Evolutionary conservation across 2,329 filamentous ascomycete species (phyloP), one percentile per base, ranked within the genome.

Genomic region (Chalaropsis ovoidea): DNA sequence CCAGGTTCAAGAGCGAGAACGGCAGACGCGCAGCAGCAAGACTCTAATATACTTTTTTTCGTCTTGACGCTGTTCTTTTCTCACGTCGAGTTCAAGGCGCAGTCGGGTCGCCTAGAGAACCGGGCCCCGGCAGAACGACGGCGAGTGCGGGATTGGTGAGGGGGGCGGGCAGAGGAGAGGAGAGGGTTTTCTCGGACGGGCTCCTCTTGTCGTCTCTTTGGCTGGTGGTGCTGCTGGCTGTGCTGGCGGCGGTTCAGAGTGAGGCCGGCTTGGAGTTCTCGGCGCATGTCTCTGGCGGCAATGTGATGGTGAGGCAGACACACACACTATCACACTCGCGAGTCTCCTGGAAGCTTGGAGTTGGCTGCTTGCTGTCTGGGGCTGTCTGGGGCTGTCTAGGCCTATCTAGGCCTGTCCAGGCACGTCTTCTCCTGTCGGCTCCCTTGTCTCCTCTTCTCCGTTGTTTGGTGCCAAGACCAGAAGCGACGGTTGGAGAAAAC

Each of bases 401-500:
- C 6, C 31, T 31, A 6, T 31, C 31, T 31, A 31, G 31, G 3
- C 6, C 31, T 52, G 47, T 52, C 35, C n/a, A n/a, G n/a, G n/a
- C 19, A 15, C 10, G 17, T 22, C 22, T 35, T 49, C 22, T 49
- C 45, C 45, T 52, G 47, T 52, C 35, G 27, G 15, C 52, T 58
- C 52, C 27, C 31, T n/a, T 35, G 52, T 3, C 52, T 39, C 17
- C 24, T 58, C 24, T 19, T 35, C 52, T 35, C 17, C n/a, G 27
- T 17, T 58, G 52, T 58, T 58, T 58, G 5, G 52, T n/a, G 52
- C 52, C 52, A 58, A 58, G 52, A 39, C 19, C 8, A 31, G 52
- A 39, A 58, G 52, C 52, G 52, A 58, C 24, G 11, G 27, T 39
- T 58, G 52, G 52, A 58, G 52, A 58, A 58, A 58, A 58, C 27